phyloP scores from a whole-genome alignment of 2,329 filamentous ascomycete species.

The Aaosphaeria pasadenensis region DNA sequence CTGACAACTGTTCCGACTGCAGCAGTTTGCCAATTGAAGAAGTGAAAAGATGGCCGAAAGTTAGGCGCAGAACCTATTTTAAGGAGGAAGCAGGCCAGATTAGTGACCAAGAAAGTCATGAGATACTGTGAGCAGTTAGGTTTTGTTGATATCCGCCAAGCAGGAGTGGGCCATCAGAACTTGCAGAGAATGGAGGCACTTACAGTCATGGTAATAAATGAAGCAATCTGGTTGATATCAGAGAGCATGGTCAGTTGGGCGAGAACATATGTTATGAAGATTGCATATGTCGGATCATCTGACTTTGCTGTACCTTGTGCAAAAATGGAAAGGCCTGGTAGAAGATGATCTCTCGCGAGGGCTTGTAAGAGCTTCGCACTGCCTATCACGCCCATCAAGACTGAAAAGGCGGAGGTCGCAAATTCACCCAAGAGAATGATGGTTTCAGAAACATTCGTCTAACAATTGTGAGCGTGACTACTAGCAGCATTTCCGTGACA shows the following conservation, averaged over 20 bases:
- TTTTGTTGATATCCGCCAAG: neutral
- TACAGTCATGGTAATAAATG: slow-evolving; percentile 80
- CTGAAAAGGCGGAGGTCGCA: slow-evolving; percentile 79
- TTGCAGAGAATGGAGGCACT: neutral
- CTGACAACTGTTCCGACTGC: slow-evolving; percentile 71
- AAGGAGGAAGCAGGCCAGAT: slow-evolving; percentile 80
- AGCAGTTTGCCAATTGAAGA: slow-evolving; percentile 84
- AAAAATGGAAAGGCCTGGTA: slow-evolving; percentile 74
- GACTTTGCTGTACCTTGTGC: slow-evolving; percentile 67
- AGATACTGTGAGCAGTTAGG: slow-evolving; percentile 53
- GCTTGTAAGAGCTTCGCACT: slow-evolving; percentile 83
- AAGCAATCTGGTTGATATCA: slow-evolving; percentile 84
- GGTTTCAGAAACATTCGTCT: slow-evolving; percentile 71
- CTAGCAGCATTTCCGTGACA: neutral
- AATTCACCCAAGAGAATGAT: slow-evolving; percentile 79
- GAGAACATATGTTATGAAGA: slow-evolving; percentile 71
- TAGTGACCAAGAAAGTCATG: slow-evolving; percentile 89
- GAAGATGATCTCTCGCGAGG: slow-evolving; percentile 71
- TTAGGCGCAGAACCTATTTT: slow-evolving; percentile 87
- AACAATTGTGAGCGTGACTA: neutral
- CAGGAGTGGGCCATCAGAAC: neutral
- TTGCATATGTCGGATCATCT: slow-evolving; percentile 75
- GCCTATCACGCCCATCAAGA: slow-evolving; percentile 82
- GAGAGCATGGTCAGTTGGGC: slow-evolving; percentile 78
- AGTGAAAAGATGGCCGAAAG: slow-evolving; percentile 83